Evolutionary conservation across 1,139 yeast species (phyloP).

Genomic region (Kodamaea suecica): DNA sequence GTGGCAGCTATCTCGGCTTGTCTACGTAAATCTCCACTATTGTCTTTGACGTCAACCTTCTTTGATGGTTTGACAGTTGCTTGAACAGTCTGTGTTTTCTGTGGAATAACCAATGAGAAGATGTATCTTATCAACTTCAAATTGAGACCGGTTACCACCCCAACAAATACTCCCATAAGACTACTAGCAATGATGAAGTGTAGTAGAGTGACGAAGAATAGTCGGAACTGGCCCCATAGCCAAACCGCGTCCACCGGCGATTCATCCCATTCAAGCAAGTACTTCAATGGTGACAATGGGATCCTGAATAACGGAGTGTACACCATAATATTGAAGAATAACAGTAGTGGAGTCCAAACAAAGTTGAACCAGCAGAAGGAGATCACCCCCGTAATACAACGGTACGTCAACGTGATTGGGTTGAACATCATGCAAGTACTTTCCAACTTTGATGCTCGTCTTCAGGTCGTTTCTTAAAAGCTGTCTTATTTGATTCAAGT

Average conservation of each 20-base stretch:
- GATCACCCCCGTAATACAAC: slow-evolving; percentile 1
- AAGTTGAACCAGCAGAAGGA: slow-evolving; percentile 10
- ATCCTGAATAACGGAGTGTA: slow-evolving; percentile 15
- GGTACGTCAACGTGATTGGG: slow-evolving; percentile 8
- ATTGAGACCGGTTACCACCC: slow-evolving; percentile 12
- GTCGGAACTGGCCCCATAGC: slow-evolving; percentile 13
- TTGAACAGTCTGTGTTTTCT: background rate
- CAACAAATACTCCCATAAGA: slow-evolving; percentile 13
- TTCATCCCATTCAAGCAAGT: slow-evolving; percentile 14
- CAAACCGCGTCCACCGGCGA: slow-evolving; percentile 9
- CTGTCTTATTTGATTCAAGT: too few species aligned
- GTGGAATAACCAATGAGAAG: slow-evolving; percentile 9
- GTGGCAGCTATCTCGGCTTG: too few species aligned
- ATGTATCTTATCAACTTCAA: slow-evolving; percentile 12
- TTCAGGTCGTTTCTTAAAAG: too few species aligned
- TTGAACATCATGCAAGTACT: slow-evolving; percentile 7
- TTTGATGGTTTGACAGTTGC: background rate
- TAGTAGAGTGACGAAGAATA: slow-evolving; percentile 10
- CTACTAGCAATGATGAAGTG: slow-evolving; percentile 15
- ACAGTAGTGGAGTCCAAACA: slow-evolving; percentile 11
- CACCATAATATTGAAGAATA: slow-evolving; percentile 12
- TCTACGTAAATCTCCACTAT: too few species aligned
- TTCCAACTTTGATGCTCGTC: too few species aligned
- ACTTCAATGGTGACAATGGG: slow-evolving; percentile 14
- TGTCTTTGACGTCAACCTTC: too few species aligned